Evolutionary conservation across 139 green algal species (phyloP), one percentile per base, ranked within the genome.

Genomic region (Monoraphidium neglectum): DNA sequence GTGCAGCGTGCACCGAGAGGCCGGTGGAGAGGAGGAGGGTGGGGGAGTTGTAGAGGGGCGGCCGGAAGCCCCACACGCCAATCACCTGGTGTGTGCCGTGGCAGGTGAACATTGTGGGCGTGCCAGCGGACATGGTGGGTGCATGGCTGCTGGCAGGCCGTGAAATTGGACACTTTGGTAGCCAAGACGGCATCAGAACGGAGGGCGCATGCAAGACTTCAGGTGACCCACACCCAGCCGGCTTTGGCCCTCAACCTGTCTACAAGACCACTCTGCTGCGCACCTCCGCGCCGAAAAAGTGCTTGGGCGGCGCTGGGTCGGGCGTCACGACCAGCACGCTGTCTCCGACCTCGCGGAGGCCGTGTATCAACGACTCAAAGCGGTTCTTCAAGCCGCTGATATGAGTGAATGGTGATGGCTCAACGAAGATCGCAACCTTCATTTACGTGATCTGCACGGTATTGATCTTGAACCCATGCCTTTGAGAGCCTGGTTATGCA

Each of bases 321-420:
- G 91, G 90, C 6, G 93, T 97, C 23, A 97, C 76, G 0, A 97
- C 92, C 30, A 92, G 78, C 51, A 98, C 93, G 32, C 97, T 92
- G 74, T 94, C 89, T 18, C 94, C 95, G 28, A 79, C 74, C n/a
- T 96, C 87, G 15, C 82, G 56, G 54, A 98, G 79, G 63, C 87
- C 88, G 37, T 87, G 86, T 71, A 98, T 98, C 28, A 97, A 84
- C 38, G 91, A 94, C 28, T 89, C 81, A 78, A 97, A 98, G 0
- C 95, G 86, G 82, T 97, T 97, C 81, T 98, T 97, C 86, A 95
- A 94, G 63, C 94, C 94, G 57, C 70, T 88, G 2, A 96, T 84
- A 56, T 96, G 89, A 38, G 77, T 91, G 84, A 94, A 96, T 0
- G 91, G 91, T 32, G 75, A 89, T n/a, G 90, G 90, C 85, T 95